phyloP scores from a whole-genome alignment of 805 yeast genomes.

The Suhomyces sp. region DNA sequence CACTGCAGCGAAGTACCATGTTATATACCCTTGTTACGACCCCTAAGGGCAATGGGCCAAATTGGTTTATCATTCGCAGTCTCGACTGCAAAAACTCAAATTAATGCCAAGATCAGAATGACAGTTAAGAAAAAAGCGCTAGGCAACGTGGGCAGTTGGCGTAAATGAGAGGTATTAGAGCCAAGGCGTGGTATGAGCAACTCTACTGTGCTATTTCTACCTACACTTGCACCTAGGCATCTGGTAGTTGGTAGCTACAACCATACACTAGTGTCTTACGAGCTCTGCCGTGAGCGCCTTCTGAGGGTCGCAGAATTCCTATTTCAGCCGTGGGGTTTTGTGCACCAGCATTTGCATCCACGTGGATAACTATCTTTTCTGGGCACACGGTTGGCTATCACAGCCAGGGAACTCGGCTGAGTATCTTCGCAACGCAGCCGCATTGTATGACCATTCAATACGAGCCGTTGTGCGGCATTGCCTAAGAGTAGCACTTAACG shows the following conservation, averaged over 20 bases:
- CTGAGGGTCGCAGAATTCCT: background rate
- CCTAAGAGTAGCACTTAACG: too few relatives aligned
- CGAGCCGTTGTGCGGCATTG: background rate
- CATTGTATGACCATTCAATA: too few relatives aligned
- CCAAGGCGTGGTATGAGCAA: background rate
- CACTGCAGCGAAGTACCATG: background rate
- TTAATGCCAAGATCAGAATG: background rate
- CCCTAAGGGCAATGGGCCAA: too few relatives aligned
- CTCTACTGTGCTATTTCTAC: background rate
- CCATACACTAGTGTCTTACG: background rate
- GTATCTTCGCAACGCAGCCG: background rate
- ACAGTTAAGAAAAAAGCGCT: background rate
- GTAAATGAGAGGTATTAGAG: background rate
- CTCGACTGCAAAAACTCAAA: background rate
- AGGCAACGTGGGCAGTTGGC: background rate
- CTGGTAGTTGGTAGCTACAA: background rate
- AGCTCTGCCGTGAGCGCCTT: background rate
- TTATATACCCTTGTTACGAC: background rate
- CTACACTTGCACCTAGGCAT: background rate
- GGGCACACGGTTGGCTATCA: too few relatives aligned
- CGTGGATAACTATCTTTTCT: background rate
- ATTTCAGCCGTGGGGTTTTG: background rate
- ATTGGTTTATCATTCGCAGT: background rate
- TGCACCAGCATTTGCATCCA: background rate
- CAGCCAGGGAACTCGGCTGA: background rate